Percentiles rank a stretch among this genome's conserved stretches.
Evolutionary conservation across 1,284 basidiomycete species (phyloP).

Genomic region (Singerocomus rubriflavus): DNA sequence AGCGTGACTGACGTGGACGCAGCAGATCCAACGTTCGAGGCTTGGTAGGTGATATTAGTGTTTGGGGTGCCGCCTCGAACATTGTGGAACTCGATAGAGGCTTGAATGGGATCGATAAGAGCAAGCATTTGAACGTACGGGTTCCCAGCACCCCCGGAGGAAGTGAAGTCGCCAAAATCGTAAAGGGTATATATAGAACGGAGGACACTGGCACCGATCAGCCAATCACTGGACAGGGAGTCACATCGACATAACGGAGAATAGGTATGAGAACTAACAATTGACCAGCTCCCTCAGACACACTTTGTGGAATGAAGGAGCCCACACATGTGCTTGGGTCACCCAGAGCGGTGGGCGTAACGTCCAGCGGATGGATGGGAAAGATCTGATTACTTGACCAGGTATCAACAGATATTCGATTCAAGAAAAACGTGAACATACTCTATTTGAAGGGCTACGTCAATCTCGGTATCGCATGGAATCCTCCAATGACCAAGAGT

Average conservation of each 20-base stretch:
- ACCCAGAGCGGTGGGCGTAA: constrained; percentile 47
- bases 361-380: constrained; percentile 73
- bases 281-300: constrained; percentile 53
- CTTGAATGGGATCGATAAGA: constrained; percentile 62
- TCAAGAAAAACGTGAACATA: constrained; percentile 35
- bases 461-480: constrained; percentile 67
- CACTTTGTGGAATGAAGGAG: constrained; percentile 62
- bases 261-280: constrained; percentile 49
- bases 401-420: constrained; percentile 8
- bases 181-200: constrained; percentile 84
- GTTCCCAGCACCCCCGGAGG: constrained; percentile 58
- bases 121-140: constrained; percentile 74
- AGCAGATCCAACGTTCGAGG: constrained; percentile 41
- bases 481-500: constrained; percentile 59
- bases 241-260: constrained; percentile 5
- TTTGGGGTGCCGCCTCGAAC: constrained; percentile 59
- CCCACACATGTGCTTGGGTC: constrained; percentile 58
- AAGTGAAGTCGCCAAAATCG: constrained; percentile 79
- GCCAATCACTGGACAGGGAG: constrained; percentile 56
- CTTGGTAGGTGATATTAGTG: constrained; percentile 66
- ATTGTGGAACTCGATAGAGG: constrained; percentile 65
- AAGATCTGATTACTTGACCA: constrained; percentile 56
- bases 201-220: constrained; percentile 78
- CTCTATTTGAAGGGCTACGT: constrained; percentile 74
- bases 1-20: constrained; percentile 45